Evolutionary conservation across 2,329 filamentous ascomycete genomes (phyloP).

Genomic region (Metarhizium rileyi): DNA sequence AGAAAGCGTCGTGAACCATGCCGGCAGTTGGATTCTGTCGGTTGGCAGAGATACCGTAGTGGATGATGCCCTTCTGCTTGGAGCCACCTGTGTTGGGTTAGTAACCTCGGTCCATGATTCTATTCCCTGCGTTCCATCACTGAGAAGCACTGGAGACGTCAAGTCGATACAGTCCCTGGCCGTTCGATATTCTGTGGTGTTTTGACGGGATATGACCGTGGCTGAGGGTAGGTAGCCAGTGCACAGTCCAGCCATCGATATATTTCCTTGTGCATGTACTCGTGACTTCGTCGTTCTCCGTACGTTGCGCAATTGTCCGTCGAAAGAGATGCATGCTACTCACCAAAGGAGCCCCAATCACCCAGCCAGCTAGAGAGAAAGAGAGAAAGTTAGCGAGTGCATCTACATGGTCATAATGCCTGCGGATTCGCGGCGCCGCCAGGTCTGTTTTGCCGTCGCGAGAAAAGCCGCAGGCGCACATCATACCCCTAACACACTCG

Average conservation of each 20-base stretch:
- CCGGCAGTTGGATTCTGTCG: slow-evolving; percentile 81
- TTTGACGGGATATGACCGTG: not conserved
- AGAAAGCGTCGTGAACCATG: slow-evolving; percentile 69
- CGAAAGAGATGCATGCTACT: slow-evolving; percentile 25
- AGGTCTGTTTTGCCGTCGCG: not conserved
- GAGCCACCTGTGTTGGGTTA: slow-evolving; percentile 34
- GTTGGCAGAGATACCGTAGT: slow-evolving; percentile 76
- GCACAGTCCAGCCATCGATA: not conserved
- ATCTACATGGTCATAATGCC: not conserved
- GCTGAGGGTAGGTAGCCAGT: not conserved
- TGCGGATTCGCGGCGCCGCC: not conserved
- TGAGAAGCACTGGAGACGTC: not conserved
- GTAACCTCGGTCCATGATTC: not conserved
- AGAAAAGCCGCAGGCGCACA: slow-evolving; percentile 24
- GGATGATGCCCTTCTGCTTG: slow-evolving; percentile 54
- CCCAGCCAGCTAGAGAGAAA: slow-evolving; percentile 53
- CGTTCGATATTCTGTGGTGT: not conserved
- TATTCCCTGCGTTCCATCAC: not conserved
- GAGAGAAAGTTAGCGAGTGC: slow-evolving; percentile 21
- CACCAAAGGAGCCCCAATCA: slow-evolving; percentile 67
- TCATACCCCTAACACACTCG: slow-evolving; percentile 2
- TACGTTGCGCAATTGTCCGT: not conserved
- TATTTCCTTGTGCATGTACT: not conserved
- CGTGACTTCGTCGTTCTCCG: not conserved
- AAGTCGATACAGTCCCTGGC: not conserved